Evolutionary conservation across 371 early-diverging fungal species (phyloP).

Genomic region (Mortierella sp.): DNA sequence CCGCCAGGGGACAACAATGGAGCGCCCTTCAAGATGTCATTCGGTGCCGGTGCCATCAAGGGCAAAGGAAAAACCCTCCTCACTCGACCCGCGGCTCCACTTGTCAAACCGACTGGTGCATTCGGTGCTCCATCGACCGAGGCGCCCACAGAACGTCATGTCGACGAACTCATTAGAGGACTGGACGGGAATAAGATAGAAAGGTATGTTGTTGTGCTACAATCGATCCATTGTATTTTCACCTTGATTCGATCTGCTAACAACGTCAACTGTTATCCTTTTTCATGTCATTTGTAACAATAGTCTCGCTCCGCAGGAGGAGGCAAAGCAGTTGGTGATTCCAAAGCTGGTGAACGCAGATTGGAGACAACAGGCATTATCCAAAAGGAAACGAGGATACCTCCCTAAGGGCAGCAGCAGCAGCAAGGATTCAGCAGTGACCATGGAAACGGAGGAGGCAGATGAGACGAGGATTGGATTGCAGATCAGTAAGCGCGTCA

Average conservation of each 20-base stretch:
- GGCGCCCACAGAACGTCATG: slow-evolving; percentile 59
- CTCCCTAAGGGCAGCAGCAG: slow-evolving; percentile 45
- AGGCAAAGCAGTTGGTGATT: slow-evolving; percentile 62
- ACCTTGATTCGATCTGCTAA: not conserved
- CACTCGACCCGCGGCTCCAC: slow-evolving; percentile 30
- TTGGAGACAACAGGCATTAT: slow-evolving; percentile 62
- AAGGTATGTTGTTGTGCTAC: slow-evolving; percentile 58
- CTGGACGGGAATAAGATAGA: slow-evolving; percentile 68
- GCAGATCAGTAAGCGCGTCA: slow-evolving; percentile 54
- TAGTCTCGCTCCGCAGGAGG: slow-evolving; percentile 63
- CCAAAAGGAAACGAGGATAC: slow-evolving; percentile 62
- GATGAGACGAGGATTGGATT: slow-evolving; percentile 57
- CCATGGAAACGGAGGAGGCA: slow-evolving; percentile 29
- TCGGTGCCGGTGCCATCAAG: slow-evolving; percentile 20
- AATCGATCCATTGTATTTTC: too few species aligned
- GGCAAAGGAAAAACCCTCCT: slow-evolving; percentile 27
- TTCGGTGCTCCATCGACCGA: slow-evolving; percentile 57
- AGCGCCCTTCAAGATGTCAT: slow-evolving; percentile 45
- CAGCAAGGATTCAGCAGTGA: slow-evolving; percentile 17
- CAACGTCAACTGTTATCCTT: not conserved
- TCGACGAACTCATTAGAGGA: slow-evolving; percentile 65
- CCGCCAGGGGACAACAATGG: not conserved
- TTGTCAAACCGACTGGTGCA: slow-evolving; percentile 20
- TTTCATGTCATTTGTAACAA: not conserved
- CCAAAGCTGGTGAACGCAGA: slow-evolving; percentile 65